These are phyloP conservation scores for Solanum neorickii DNA, from an alignment of 257 asterid genomes.

Conservation along the genomic window DNA sequence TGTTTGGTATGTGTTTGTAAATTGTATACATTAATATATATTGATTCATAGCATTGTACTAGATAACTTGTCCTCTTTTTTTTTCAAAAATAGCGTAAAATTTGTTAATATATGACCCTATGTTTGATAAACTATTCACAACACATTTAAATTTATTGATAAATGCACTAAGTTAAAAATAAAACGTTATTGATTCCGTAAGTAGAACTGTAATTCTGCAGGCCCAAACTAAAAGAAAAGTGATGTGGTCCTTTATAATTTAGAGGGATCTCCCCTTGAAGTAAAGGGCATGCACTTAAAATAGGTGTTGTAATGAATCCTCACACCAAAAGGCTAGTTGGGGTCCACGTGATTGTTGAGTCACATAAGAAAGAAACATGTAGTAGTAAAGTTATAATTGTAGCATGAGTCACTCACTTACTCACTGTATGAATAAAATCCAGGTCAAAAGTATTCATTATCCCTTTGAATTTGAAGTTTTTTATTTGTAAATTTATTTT, in stretches of 20 bases:
- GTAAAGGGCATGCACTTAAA: neutral
- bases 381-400: neutral
- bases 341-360: neutral
- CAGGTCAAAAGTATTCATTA: too few relatives aligned
- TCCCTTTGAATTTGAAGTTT: accelerated
- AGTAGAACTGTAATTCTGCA: neutral
- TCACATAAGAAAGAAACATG: neutral
- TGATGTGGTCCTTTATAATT: neutral
- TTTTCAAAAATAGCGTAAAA: too few relatives aligned
- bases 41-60: too few relatives aligned
- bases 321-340: neutral
- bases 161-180: too few relatives aligned
- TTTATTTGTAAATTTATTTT: too few relatives aligned
- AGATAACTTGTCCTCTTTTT: too few relatives aligned
- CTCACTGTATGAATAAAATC: neutral
- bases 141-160: neutral
- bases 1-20: too few relatives aligned
- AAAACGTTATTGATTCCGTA: neutral
- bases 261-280: neutral
- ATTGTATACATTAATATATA: too few relatives aligned
- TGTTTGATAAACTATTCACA: too few relatives aligned
- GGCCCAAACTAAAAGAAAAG: neutral
- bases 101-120: too few relatives aligned
- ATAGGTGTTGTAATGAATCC: neutral
- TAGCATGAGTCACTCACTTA: neutral